Evolutionary conservation across 345 rosid species (phyloP).

Genomic region (Nephelium lappaceum): DNA sequence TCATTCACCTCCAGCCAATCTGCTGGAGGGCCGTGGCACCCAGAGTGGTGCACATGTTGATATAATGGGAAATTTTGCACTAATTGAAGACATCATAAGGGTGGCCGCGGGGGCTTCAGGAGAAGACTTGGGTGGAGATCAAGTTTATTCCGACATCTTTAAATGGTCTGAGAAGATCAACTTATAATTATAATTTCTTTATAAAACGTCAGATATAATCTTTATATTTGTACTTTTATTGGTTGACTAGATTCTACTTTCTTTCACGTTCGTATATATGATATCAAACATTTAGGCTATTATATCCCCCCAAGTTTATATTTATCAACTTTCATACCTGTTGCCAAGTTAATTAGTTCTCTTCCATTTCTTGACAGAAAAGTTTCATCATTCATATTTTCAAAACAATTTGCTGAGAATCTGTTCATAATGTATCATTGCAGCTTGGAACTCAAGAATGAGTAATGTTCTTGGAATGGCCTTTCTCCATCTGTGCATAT

Average conservation of each 20-base stretch:
- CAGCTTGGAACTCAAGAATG: neutral
- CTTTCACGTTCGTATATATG: no score
- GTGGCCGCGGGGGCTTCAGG: slow-evolving; percentile 89
- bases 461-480: neutral
- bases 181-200: slow-evolving; percentile 43
- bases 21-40: slow-evolving; percentile 91
- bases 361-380: neutral
- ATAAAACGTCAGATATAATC: no score
- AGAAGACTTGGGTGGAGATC: slow-evolving; percentile 80
- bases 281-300: no score
- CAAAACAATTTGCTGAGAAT: neutral
- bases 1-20: slow-evolving; percentile 84
- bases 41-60: slow-evolving; percentile 94
- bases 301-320: no score
- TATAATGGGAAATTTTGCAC: slow-evolving; percentile 94
- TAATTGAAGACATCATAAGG: slow-evolving; percentile 84
- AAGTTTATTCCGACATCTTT: slow-evolving; percentile 75
- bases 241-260: no score
- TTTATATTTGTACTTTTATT: no score
- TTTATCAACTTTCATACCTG: no score
- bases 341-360: no score
- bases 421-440: neutral
- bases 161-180: slow-evolving; percentile 84
- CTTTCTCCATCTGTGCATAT: neutral
- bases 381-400: no score